Percentiles rank a stretch among this genome's conserved stretches.
phyloP scores from a whole-genome alignment of 2,329 filamentous ascomycete species.

The Colletotrichum navitas region DNA sequence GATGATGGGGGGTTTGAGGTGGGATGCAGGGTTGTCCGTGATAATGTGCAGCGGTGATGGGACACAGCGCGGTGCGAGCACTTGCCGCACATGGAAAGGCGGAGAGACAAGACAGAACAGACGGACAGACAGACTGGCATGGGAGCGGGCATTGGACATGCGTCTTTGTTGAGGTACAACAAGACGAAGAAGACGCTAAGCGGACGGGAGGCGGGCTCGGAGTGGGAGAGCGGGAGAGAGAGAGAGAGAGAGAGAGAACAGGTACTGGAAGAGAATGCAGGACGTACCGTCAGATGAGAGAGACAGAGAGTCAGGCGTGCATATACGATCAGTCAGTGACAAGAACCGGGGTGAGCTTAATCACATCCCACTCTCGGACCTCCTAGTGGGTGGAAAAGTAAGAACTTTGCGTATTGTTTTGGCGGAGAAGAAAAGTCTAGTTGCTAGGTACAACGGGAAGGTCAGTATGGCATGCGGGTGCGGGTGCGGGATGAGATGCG shows the following conservation, averaged over 20 bases:
- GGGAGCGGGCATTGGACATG: slow-evolving; percentile 38
- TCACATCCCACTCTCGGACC: slow-evolving; percentile 42
- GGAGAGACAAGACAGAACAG: slow-evolving; percentile 9
- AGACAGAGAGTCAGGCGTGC: slow-evolving; percentile 35
- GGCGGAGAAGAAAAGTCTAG: slow-evolving; percentile 40
- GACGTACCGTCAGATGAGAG: slow-evolving; percentile 38
- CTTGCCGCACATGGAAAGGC: slow-evolving; percentile 37
- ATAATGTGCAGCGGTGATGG: slow-evolving; percentile 38
- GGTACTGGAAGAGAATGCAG: slow-evolving; percentile 21
- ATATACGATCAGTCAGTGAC: slow-evolving; percentile 41
- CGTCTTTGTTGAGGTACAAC: slow-evolving; percentile 21
- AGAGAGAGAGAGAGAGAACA: too few species aligned
- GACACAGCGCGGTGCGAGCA: slow-evolving; percentile 41
- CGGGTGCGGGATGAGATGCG: slow-evolving; percentile 21
- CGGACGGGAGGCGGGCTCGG: slow-evolving; percentile 1
- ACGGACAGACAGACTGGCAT: slow-evolving; percentile 39
- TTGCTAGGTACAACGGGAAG: slow-evolving; percentile 40
- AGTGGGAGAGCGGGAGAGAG: too few species aligned
- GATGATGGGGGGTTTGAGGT: slow-evolving; percentile 39
- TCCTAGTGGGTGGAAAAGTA: slow-evolving; percentile 34
- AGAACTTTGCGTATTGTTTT: slow-evolving; percentile 33
- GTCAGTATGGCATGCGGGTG: slow-evolving; percentile 24
- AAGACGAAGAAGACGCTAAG: slow-evolving; percentile 16
- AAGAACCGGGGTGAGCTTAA: slow-evolving; percentile 35
- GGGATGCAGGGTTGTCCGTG: slow-evolving; percentile 41